These are phyloP conservation scores for Plectosphaerella plurivora DNA, from an alignment of 2,329 filamentous ascomycete genomes.

Conservation along the genomic window DNA sequence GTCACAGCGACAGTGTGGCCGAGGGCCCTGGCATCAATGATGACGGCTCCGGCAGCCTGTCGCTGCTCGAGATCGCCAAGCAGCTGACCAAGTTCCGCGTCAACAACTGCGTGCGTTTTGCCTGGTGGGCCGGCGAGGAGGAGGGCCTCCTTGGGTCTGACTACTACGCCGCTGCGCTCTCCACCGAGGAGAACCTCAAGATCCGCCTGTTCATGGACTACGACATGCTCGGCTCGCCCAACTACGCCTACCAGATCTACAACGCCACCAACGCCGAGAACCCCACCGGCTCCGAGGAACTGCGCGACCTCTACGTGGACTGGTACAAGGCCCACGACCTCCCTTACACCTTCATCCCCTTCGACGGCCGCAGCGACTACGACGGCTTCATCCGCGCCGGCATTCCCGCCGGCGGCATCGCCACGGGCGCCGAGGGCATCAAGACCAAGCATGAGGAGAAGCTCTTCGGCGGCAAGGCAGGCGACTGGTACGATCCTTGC, in stretches of 20 bases:
- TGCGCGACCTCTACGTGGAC: conserved; percentile 62
- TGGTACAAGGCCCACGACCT: conserved; percentile 60
- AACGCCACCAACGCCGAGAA: conserved; percentile 66
- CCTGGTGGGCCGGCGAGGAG: conserved; percentile 66
- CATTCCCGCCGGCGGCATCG: conserved; percentile 71
- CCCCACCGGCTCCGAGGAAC: conserved; percentile 66
- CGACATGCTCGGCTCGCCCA: conserved; percentile 65
- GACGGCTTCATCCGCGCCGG: conserved; percentile 69
- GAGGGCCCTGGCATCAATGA: conserved; percentile 74
- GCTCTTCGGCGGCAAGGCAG: conserved; percentile 68
- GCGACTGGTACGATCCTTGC: conserved; percentile 53
- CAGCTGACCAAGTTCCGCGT: conserved; percentile 54
- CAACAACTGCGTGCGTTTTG: conserved; percentile 63
- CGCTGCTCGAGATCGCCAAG: conserved; percentile 58
- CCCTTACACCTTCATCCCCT: conserved; percentile 67
- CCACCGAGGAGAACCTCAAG: conserved; percentile 54
- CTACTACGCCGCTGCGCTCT: conserved; percentile 53
- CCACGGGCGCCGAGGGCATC: conserved; percentile 71
- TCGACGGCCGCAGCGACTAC: conserved; percentile 78
- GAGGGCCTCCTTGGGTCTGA: conserved; percentile 61
- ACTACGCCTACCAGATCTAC: conserved; percentile 66
- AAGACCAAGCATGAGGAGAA: conserved; percentile 64
- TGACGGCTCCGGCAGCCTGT: conserved; percentile 64
- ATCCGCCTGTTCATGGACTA: conserved; percentile 67
- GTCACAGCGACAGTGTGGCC: conserved; percentile 58